Percentiles rank a stretch among this genome's conserved stretches.
phyloP scores from a whole-genome alignment of 148 eudicot species.

The Rhododendron henanense region DNA sequence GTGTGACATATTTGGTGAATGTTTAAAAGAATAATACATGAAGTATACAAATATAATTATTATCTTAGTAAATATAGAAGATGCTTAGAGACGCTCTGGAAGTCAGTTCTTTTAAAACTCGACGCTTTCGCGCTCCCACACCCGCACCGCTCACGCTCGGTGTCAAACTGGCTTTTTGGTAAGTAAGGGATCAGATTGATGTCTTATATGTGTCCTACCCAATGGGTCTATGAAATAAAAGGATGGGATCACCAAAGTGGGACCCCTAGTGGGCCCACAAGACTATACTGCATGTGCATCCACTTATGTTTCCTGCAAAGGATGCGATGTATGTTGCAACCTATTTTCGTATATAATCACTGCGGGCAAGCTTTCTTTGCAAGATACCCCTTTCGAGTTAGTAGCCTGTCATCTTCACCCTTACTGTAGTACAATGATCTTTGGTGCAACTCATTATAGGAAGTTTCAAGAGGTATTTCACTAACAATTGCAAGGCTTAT shows the following conservation, averaged over 20 bases:
- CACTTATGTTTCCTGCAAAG: not conserved
- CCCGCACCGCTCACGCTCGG: too few species aligned
- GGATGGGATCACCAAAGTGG: not conserved
- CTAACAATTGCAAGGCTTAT: too few species aligned
- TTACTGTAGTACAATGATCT: not conserved
- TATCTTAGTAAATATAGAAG: too few species aligned
- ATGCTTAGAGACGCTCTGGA: too few species aligned
- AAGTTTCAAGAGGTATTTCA: not conserved
- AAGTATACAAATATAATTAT: too few species aligned
- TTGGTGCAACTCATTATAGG: not conserved
- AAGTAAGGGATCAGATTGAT: not conserved
- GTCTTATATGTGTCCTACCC: not conserved
- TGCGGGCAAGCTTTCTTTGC: too few species aligned
- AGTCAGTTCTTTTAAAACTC: too few species aligned
- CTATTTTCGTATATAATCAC: too few species aligned
- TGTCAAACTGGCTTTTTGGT: not conserved
- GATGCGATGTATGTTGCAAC: not conserved
- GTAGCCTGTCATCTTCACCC: not conserved
- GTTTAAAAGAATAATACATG: too few species aligned
- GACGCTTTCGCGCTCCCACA: too few species aligned
- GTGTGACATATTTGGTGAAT: too few species aligned
- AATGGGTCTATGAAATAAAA: not conserved
- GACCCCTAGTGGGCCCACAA: not conserved
- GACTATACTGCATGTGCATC: not conserved
- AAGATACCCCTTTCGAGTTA: too few species aligned